Base-by-base conservation (phyloP, 495 filamentous ascomycete genomes). In the Daldinia childiae region DNA sequence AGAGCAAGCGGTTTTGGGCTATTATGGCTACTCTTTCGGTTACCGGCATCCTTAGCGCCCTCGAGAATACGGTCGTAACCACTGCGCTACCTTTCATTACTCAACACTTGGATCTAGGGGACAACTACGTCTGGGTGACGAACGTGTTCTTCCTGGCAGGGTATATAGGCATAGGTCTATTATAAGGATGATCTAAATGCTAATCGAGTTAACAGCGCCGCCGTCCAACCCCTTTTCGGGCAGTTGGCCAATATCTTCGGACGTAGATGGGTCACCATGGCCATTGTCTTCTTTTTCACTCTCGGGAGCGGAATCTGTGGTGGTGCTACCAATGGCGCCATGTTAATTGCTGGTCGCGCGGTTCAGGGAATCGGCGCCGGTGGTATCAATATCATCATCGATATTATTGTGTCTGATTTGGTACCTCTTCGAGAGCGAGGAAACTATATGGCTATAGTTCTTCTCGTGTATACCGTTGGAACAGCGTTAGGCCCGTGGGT, bases 321-420 rank as follows among this genome's bases (percentile, higher is more conserved):
- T 0, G 64, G 68, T 11, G 71, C 79, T 0, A 74, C 48, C 5
- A 76, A 38, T 24, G 74, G 73, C 8, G 68, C 58, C 3, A 92
- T 92, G 86, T 83, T 95, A 51, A 84, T 95, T 32, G 86, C 85
- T 1, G 93, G 91, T n/a, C 82, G 93, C 72, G 88, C 88, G 0
- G 81, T 95, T 32, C 93, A 95, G 73, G 93, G 93, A 61, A 79
- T 89, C 17, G 93, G 92, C 15, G 90, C 90, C 39, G 92, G 91
- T 64, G 92, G 93, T 1, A 84, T 93, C 34, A 84, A 92, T 12
- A 86, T 90, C 14, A 77, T 95, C 64, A 24, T 90, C 29, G 93
- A 94, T 71, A 91, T 94, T 61, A 85, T 84, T 57, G 90, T 95
- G 43, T 86, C 87, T 1, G 92, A 95, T 82, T 68, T 93, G 36